Conservation (phyloP, 1,139 yeast genomes). For the Candida labiduridarum region DNA sequence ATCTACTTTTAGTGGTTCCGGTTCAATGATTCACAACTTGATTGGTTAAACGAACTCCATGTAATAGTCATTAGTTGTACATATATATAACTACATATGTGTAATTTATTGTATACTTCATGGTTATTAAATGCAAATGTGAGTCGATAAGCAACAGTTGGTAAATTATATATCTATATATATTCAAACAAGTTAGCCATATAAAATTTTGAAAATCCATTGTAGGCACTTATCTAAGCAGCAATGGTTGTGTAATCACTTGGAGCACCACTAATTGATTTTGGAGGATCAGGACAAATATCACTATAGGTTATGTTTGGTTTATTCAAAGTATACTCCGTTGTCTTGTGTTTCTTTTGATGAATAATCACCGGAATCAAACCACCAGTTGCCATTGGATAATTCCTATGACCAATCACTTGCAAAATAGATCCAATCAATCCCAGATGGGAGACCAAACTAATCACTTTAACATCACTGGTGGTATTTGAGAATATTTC, state of each 20-base stretch:
- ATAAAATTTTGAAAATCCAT: too few relatives aligned
- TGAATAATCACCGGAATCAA: slow-evolving; percentile 18
- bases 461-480: slow-evolving; percentile 27
- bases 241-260: slow-evolving; percentile 7
- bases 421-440: slow-evolving; percentile 33
- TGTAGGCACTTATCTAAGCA: neutral
- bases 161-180: too few relatives aligned
- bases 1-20: slow-evolving; percentile 1
- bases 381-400: slow-evolving; percentile 16
- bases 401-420: slow-evolving; percentile 26
- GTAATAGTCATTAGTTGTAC: neutral
- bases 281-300: slow-evolving; percentile 17
- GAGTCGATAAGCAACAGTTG: too few relatives aligned
- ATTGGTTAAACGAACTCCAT: slow-evolving; percentile 1
- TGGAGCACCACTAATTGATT: slow-evolving; percentile 12
- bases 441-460: slow-evolving; percentile 42
- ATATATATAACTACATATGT: neutral
- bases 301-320: slow-evolving; percentile 20
- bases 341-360: slow-evolving; percentile 12
- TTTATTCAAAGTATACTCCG: slow-evolving; percentile 14
- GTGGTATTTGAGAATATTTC: slow-evolving; percentile 27
- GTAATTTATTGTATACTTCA: neutral
- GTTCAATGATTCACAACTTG: slow-evolving; percentile 1
- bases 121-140: neutral
- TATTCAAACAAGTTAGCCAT: too few relatives aligned